These are phyloP conservation scores for Botrytis deweyae DNA, from an alignment of 2,329 filamentous ascomycete genomes.

Conservation along the genomic window DNA sequence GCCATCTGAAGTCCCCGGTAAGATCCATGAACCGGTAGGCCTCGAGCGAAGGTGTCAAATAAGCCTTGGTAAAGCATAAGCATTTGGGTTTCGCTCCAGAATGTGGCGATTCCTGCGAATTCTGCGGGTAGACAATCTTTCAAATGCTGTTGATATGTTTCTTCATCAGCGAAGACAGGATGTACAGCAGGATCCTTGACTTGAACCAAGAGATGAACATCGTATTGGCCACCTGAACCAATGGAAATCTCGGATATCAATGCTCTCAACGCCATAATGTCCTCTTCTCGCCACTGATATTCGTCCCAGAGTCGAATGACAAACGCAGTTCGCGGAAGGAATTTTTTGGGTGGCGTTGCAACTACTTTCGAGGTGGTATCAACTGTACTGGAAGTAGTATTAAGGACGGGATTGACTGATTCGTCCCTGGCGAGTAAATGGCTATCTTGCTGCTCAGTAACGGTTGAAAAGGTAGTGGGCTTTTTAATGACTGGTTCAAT, in stretches of 20 bases:
- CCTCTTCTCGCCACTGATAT: conserved; percentile 75
- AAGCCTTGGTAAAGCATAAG: conserved; percentile 83
- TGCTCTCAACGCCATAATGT: conserved; percentile 77
- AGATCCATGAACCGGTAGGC: conserved; percentile 82
- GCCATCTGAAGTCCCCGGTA: conserved; percentile 94
- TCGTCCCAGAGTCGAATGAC: conserved; percentile 82
- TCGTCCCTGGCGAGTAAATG: conserved; percentile 23
- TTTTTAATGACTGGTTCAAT: conserved; percentile 20
- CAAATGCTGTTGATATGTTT: conserved; percentile 65
- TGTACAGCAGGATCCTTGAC: conserved; percentile 75
- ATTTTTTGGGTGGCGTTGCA: conserved; percentile 31
- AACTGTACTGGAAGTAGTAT: neutral
- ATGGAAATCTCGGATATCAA: conserved; percentile 80
- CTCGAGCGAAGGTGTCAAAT: conserved; percentile 68
- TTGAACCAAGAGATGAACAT: conserved; percentile 81
- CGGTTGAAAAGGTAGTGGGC: conserved; percentile 26
- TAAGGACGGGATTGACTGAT: neutral
- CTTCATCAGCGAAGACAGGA: conserved; percentile 75
- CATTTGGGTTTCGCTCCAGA: conserved; percentile 97
- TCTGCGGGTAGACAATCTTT: conserved; percentile 73
- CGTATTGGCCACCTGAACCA: conserved; percentile 81
- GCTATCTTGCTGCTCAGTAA: conserved; percentile 11
- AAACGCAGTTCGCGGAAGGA: conserved; percentile 67
- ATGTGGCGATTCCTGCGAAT: conserved; percentile 81
- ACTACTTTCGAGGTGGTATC: conserved; percentile 18